Evolutionary conservation across 2,329 filamentous ascomycete genomes (phyloP), one percentile per base, ranked within the genome.

Genomic region (Diaporthe citriasiana): DNA sequence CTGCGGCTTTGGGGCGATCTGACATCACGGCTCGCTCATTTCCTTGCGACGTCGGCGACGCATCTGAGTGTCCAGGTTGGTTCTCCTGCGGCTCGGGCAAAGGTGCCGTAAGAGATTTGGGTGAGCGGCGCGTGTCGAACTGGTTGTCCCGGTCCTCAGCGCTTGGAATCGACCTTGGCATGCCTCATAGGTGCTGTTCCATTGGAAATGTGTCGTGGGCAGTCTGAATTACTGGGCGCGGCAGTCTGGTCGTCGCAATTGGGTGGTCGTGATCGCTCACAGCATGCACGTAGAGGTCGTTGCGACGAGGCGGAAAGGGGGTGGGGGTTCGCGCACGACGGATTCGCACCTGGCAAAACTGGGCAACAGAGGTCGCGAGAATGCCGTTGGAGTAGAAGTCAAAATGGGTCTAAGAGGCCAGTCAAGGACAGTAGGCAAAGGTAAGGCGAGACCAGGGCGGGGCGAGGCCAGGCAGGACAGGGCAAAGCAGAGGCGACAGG

Each of bases 111-210:
- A 27, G 70, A 60, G 53, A 15, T 22, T 59, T 69, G 47, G 68
- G 57, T 22, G 65, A 63, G 65, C 27, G 63, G 69, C 65, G 73
- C 57, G 57, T 56, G 70, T 60, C 72, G 57, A 74, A 70, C 63
- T 38, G 38, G 73, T 55, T 59, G 45, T 73, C 57, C 50, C 65
- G 63, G 65, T 63, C 47, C 50, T 76, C 73, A 66, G 72, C 73
- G 73, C 69, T 75, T 65, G 59, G 51, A 51, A 38, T 76, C 70
- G 57, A 73, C 65, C 65, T 66, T 75, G 73, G 73, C 75, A 76
- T 76, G 63, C 75, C 73, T 76, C 75, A 75, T 74, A 70, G 70
- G 75, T 56, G 75, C 70, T 42, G 47, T 71, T 68, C 47, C 73
- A 74, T 75, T 38, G 40, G 56, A 40, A 40, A 55, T 4, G 40